Evolutionary conservation across 2,329 filamentous ascomycete species (phyloP).

Genomic region (Neofusicoccum kwambonambiense): DNA sequence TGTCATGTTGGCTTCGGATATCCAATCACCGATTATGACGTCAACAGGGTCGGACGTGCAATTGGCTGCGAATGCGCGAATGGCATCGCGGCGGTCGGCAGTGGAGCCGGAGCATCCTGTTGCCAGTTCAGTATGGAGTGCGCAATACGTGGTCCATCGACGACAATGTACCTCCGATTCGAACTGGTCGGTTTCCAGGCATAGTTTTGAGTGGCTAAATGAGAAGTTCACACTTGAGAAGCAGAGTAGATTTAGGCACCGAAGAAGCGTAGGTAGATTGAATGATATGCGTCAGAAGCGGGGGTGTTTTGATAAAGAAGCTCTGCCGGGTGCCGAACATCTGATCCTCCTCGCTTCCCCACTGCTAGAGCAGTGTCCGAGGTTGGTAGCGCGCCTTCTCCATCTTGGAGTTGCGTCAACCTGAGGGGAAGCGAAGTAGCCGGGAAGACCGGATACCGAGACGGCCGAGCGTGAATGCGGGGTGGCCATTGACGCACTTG

Average conservation of each 20-base stretch:
- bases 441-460: neutral
- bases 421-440: neutral
- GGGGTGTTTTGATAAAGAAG: neutral
- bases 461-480: neutral
- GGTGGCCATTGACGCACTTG: neutral
- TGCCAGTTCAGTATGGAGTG: neutral
- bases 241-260: neutral
- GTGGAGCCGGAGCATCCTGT: constrained; percentile 33
- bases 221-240: too few relatives aligned
- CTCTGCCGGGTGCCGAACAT: neutral
- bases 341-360: neutral
- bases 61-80: constrained; percentile 30
- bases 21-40: constrained; percentile 34
- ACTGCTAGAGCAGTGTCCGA: neutral
- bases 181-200: neutral
- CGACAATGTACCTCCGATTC: constrained; percentile 3
- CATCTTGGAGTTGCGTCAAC: neutral
- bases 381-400: neutral
- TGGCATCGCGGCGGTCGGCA: constrained; percentile 33
- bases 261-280: neutral
- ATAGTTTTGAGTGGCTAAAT: neutral
- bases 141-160: too few relatives aligned
- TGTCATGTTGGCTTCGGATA: constrained; percentile 35
- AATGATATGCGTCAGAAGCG: neutral
- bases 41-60: constrained; percentile 31